A percentile compares a stretch with the other conserved stretches of the same genome.
These are phyloP conservation scores for Xylaria castorea DNA, from an alignment of 495 filamentous ascomycete genomes.

Conservation along the genomic window DNA sequence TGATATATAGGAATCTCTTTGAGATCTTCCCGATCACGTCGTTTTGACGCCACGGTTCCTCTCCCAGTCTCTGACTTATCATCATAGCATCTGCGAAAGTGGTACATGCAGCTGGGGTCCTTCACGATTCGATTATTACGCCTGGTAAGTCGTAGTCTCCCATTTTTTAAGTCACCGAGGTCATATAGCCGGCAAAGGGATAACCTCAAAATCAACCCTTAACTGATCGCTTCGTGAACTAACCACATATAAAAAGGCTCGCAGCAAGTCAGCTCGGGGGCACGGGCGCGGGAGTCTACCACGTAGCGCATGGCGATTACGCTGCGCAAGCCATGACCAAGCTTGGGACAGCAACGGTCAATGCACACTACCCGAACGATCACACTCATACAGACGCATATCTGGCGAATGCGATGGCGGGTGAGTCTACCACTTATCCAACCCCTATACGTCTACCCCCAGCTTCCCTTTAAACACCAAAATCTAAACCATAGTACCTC, in stretches of 20 bases:
- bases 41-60: neutral
- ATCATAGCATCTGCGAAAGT: slow-evolving; percentile 55
- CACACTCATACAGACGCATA: slow-evolving; percentile 66
- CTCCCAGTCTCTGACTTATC: neutral
- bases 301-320: slow-evolving; percentile 60
- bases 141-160: slow-evolving; percentile 36
- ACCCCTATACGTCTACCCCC: neutral
- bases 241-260: slow-evolving; percentile 27
- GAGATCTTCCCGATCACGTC: neutral
- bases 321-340: slow-evolving; percentile 57
- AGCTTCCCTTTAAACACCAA: neutral
- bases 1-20: neutral
- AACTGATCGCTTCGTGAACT: neutral
- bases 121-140: slow-evolving; percentile 60
- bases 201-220: neutral
- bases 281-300: slow-evolving; percentile 52
- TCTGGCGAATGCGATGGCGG: slow-evolving; percentile 59
- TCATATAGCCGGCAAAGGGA: too few species aligned
- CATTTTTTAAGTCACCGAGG: too few species aligned
- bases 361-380: slow-evolving; percentile 60
- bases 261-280: slow-evolving; percentile 36
- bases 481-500: too few species aligned
- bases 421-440: slow-evolving; percentile 2
- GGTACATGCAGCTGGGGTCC: slow-evolving; percentile 55
- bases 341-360: slow-evolving; percentile 49